Percentiles rank a stretch among this genome's conserved stretches.
Evolutionary conservation across 306 rosid species (phyloP).

Genomic region (Phaseolus lunatus): DNA sequence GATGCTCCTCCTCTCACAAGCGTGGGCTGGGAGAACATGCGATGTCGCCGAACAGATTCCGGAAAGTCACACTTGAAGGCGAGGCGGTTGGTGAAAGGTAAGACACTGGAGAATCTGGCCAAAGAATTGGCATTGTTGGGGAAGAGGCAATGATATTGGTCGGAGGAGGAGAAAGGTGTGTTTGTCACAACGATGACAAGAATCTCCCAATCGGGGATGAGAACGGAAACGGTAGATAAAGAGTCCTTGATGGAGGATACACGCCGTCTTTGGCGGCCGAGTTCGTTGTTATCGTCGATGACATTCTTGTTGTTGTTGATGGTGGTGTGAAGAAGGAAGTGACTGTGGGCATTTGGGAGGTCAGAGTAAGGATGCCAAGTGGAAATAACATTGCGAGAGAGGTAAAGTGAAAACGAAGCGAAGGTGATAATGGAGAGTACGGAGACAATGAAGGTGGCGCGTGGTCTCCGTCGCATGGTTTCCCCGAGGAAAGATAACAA

Average conservation of each 20-base stretch:
- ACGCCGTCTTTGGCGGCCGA: slow-evolving; percentile 46
- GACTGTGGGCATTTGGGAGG: too few relatives aligned
- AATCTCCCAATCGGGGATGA: slow-evolving; percentile 74
- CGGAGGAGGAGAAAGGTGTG: slow-evolving; percentile 23
- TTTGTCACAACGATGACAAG: slow-evolving; percentile 51
- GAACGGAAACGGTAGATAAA: slow-evolving; percentile 53
- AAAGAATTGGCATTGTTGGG: slow-evolving; percentile 50
- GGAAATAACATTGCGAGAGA: slow-evolving; percentile 52
- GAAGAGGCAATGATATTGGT: slow-evolving; percentile 54
- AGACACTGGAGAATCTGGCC: slow-evolving; percentile 50
- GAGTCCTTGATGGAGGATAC: slow-evolving; percentile 53
- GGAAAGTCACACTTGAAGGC: slow-evolving; percentile 68
- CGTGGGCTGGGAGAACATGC: slow-evolving; percentile 56
- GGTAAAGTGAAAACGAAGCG: slow-evolving; percentile 47
- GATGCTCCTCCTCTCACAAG: slow-evolving; percentile 34
- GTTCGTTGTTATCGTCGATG: not conserved
- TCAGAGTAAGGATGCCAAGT: not conserved
- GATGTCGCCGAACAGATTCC: slow-evolving; percentile 46
- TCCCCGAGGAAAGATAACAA: not conserved
- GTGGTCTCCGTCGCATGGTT: slow-evolving; percentile 58
- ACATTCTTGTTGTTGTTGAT: not conserved
- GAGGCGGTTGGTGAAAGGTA: slow-evolving; percentile 47
- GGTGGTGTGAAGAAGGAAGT: not conserved
- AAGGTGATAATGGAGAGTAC: slow-evolving; percentile 46
- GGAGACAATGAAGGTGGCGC: slow-evolving; percentile 45